Evolutionary conservation across 1,284 basidiomycete species (phyloP).

Genomic region (Tilletia indica): DNA sequence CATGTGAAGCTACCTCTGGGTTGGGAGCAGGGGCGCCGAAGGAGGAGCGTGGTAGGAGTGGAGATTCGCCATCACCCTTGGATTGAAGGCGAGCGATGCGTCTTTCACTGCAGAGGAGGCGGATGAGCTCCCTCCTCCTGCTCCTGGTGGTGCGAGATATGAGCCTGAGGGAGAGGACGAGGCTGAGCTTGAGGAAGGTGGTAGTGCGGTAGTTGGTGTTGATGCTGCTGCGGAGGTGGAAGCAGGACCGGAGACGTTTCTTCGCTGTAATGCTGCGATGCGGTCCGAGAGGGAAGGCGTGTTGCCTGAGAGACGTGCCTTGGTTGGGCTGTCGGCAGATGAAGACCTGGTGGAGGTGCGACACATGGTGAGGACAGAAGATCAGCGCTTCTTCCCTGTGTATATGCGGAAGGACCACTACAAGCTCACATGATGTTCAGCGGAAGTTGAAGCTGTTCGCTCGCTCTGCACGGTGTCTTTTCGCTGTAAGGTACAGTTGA

Average conservation of each 20-base stretch:
- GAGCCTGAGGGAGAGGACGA: neutral
- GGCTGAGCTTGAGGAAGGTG: conserved; percentile 16
- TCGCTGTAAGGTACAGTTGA: too few relatives aligned
- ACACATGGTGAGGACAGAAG: too few relatives aligned
- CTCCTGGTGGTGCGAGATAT: neutral
- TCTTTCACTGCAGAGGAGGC: conserved; percentile 33
- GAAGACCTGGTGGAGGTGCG: neutral
- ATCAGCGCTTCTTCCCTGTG: too few relatives aligned
- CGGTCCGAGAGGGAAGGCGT: conserved; percentile 37
- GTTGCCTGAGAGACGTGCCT: conserved; percentile 11
- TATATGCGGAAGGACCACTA: too few relatives aligned
- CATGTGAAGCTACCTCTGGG: conserved; percentile 33
- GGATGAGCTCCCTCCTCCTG: conserved; percentile 7
- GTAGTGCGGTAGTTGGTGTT: conserved; percentile 8
- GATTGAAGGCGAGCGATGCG: conserved; percentile 45
- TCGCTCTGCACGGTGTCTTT: too few relatives aligned
- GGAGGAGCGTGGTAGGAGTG: conserved; percentile 43
- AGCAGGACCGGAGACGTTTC: conserved; percentile 26
- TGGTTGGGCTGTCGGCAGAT: neutral
- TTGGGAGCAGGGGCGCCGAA: conserved; percentile 47
- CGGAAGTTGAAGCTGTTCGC: too few relatives aligned
- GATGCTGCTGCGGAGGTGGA: conserved; percentile 20
- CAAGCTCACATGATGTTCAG: too few relatives aligned
- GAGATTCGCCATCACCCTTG: conserved; percentile 29
- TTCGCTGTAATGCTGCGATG: conserved; percentile 46